phyloP scores from a whole-genome alignment of 306 rosid species.

The Castanospermum australe region DNA sequence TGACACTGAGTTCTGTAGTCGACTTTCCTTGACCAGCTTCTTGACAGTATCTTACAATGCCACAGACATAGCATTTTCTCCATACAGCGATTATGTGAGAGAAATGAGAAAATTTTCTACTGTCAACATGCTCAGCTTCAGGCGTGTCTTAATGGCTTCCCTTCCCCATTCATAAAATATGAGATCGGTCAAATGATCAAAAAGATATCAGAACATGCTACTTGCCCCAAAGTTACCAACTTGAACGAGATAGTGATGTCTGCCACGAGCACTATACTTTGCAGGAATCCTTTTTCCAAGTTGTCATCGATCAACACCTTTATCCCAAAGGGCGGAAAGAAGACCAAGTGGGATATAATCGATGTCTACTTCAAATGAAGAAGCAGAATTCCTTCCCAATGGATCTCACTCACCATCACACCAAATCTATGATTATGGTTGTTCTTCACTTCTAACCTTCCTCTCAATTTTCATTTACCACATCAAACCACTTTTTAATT shows the following conservation, averaged over 20 bases:
- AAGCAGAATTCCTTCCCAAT: neutral
- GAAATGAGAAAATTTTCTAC: slow-evolving; percentile 10
- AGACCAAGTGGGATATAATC: neutral
- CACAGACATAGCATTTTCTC: slow-evolving; percentile 5
- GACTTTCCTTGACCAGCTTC: neutral
- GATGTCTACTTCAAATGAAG: neutral
- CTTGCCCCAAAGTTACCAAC: neutral
- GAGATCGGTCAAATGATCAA: neutral
- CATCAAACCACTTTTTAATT: too few relatives aligned
- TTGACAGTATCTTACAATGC: slow-evolving; percentile 25
- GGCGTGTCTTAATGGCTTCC: neutral
- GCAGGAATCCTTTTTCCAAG: neutral
- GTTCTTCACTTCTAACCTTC: neutral
- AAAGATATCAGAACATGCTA: neutral
- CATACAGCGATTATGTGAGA: slow-evolving; percentile 20
- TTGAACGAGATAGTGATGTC: neutral
- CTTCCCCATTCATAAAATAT: neutral
- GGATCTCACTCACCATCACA: neutral
- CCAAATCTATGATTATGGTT: too few relatives aligned
- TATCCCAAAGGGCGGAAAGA: neutral
- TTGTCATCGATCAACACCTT: neutral
- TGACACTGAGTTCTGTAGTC: neutral
- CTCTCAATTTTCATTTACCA: too few relatives aligned
- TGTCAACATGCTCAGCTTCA: neutral
- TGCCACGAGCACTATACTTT: neutral